Evolutionary conservation across 768 basidiomycete genomes (phyloP).

Genomic region (Amanita jacksonii): DNA sequence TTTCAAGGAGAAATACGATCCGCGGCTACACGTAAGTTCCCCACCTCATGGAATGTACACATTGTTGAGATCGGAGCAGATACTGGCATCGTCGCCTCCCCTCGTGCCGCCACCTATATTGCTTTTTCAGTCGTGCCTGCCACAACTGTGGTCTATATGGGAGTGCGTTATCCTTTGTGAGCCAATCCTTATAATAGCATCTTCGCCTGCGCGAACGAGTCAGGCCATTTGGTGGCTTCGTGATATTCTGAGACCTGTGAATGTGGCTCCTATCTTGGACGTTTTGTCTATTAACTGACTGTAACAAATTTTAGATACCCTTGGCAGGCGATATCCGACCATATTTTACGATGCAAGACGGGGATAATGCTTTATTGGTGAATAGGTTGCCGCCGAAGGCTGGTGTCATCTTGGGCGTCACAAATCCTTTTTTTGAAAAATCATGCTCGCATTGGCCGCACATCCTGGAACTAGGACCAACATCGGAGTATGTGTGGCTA

Average conservation of each 20-base stretch:
- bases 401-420: constrained; percentile 74
- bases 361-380: constrained; percentile 66
- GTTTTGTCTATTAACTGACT: background rate
- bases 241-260: constrained; percentile 76
- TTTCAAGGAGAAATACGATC: constrained; percentile 44
- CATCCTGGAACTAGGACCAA: constrained; percentile 57
- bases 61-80: constrained; percentile 26
- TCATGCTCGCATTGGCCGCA: constrained; percentile 84
- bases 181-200: constrained; percentile 76
- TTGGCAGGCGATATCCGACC: constrained; percentile 81
- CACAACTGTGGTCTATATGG: constrained; percentile 82
- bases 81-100: constrained; percentile 57
- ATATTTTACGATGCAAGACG: constrained; percentile 94
- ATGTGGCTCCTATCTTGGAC: constrained; percentile 7
- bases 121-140: constrained; percentile 53
- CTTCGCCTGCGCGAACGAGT: constrained; percentile 73
- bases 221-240: constrained; percentile 90
- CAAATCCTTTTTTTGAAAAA: constrained; percentile 80
- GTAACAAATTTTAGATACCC: constrained; percentile 48
- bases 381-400: constrained; percentile 75
- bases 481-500: constrained; percentile 29
- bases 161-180: constrained; percentile 90
- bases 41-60: background rate
- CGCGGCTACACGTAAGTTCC: constrained; percentile 37
- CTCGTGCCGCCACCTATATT: constrained; percentile 47